Base-by-base conservation (phyloP, 768 basidiomycete genomes). In the Lactarius vividus region DNA sequence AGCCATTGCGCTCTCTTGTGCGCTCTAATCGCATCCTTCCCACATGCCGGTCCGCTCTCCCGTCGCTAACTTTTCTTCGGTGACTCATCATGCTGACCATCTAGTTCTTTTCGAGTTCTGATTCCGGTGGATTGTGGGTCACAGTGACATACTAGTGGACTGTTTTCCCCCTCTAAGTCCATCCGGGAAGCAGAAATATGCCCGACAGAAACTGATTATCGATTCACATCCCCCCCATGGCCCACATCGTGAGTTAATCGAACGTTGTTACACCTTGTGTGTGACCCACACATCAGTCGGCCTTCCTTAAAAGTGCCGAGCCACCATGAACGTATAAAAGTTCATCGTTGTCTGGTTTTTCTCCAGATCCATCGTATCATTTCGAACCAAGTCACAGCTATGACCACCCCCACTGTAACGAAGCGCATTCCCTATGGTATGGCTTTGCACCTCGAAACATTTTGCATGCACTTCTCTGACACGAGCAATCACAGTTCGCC, bases 401-500 rank as follows among this genome's bases (percentile, higher is more conserved):
- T 65, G 66, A 53, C 66, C 42, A 15, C 63, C n/a, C 54, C 63
- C 0, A 33, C 53, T 2, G 66, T 60, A n/a, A 55, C 52, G 4
- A 64, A 61, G 49, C 60, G 46, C 13, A 13, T 68, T 52, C 53
- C 63, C 33, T 68, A 68, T 9, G 54, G 64, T 68, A 52, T 40
- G 64, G 1, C 18, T 11, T 60, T 31, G 35, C 33, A 13, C 16
- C n/a, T 26, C 7, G 8, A 10, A 11, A 18, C 26, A 3, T 20
- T 55, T 11, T 54, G 28, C 3, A n/a, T 3, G 26, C 4, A 13
- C 42, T 5, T 31, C 26, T 18, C 62, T 58, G 39, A 63, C 28
- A 5, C 28, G 33, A 40, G 37, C 18, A 53, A 16, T 28, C n/a
- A n/a, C 46, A 71, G 73, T 72, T 23, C 72, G 75, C 37, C 71